Base-by-base conservation (phyloP, 306 rosid genomes). In the Prunus davidiana region DNA sequence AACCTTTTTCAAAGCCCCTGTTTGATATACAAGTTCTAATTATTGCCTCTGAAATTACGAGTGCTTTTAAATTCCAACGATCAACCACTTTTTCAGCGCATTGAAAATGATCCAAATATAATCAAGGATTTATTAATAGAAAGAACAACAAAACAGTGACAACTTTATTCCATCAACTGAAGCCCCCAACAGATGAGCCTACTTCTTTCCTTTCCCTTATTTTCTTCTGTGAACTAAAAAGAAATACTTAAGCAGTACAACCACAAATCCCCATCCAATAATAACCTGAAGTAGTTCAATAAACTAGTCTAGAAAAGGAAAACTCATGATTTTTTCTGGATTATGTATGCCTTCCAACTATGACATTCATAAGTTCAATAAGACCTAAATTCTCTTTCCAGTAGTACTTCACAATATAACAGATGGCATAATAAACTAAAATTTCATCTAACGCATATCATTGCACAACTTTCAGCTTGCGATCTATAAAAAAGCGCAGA, bases 1-100 rank as follows among this genome's bases (percentile, higher is more conserved):
- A 65, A 95, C 88, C 83, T 89, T 91, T 75, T 90, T 95, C 76
- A 67, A 88, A 34, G 86, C 19, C 83, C 97, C 99, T 89, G 85
- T 73, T 80, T 75, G 4, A 71, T 60, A n/a, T 12, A 54, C 47
- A 38, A 65, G 56, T 64, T 70, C 73, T 64, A 79, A 57, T 50
- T 11, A 45, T 73, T 76, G 45, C 45, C 50, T 58, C 79, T 73
- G 73, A 52, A 71, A 46, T 63, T 14, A 56, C 74, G 5, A 86
- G 58, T 25, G 55, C 50, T 47, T 73, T 50, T 64, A 11, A 62
- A 56, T 27, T 62, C 46, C 54, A 75, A 58, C 34, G 69, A 43
- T 14, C 73, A 82, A 73, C 63, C 67, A 32, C 64, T 57, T 12
- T n/a, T 78, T 67, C 1, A 20, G 16, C 0, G 19, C n/a, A 38